Percentiles rank a stretch among this genome's conserved stretches.
Evolutionary conservation across 2,329 filamentous ascomycete species (phyloP).

Genomic region (Teratosphaeria destructans): DNA sequence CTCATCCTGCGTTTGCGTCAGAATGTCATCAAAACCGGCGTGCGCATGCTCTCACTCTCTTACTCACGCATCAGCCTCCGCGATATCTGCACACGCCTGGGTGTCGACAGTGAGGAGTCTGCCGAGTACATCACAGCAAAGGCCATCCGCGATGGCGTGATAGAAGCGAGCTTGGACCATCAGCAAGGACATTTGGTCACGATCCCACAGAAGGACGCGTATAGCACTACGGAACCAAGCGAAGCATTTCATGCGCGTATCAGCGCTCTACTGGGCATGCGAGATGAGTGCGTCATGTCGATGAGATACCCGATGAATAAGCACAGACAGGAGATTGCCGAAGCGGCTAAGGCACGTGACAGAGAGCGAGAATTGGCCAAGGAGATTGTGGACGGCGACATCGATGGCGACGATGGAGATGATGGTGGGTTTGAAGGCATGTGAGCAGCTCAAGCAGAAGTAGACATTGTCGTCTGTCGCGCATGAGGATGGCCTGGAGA

Average conservation of each 20-base stretch:
- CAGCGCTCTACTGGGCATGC: constrained; percentile 75
- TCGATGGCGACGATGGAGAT: constrained; percentile 84
- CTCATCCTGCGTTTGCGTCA: constrained; percentile 88
- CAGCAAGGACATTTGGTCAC: constrained; percentile 98
- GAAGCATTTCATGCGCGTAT: constrained; percentile 98
- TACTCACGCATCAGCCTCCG: constrained; percentile 95
- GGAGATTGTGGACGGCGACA: constrained; percentile 95
- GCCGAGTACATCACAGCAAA: constrained; percentile 99
- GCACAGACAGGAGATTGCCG: constrained; percentile 92
- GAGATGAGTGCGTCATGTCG: constrained; percentile 98
- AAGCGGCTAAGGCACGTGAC: constrained; percentile 94
- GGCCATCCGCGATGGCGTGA: constrained; percentile 93
- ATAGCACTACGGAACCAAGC: constrained; percentile 87
- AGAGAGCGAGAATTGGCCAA: constrained; percentile 94
- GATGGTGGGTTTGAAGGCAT: constrained; percentile 94
- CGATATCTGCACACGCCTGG: constrained; percentile 92
- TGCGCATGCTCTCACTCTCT: constrained; percentile 96
- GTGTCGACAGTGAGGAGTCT: constrained; percentile 89
- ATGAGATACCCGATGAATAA: constrained; percentile 99
- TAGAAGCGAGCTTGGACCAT: constrained; percentile 78
- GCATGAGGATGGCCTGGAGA: background rate
- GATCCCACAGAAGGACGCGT: constrained; percentile 91
- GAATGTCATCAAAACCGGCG: constrained; percentile 98
- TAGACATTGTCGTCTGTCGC: background rate
- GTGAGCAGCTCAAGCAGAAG: constrained; percentile 38